phyloP scores from a whole-genome alignment of 345 rosid genomes.

The Cardamine resedifolia region DNA sequence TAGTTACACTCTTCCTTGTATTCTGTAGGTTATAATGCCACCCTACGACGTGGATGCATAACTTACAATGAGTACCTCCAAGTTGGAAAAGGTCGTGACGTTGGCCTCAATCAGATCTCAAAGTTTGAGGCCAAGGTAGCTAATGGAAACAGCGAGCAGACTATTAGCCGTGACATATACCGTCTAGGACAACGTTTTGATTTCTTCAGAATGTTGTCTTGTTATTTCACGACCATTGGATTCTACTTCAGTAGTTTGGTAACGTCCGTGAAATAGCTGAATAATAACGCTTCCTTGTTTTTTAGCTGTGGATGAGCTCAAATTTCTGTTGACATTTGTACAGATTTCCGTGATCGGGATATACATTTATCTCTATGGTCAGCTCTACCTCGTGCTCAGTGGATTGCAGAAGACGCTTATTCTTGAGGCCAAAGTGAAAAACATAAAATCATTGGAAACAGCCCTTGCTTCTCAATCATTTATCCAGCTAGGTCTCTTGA shows the following conservation, averaged over 20 bases:
- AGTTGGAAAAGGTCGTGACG: slow-evolving; percentile 99
- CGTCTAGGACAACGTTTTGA: slow-evolving; percentile 86
- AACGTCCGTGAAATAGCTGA: slow-evolving; percentile 23
- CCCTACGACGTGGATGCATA: slow-evolving; percentile 74
- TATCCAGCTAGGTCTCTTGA: slow-evolving; percentile 92
- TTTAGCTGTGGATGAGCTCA: slow-evolving; percentile 12
- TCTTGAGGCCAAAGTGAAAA: slow-evolving; percentile 66
- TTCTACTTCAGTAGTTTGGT: slow-evolving; percentile 95
- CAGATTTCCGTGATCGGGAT: slow-evolving; percentile 87
- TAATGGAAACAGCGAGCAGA: slow-evolving; percentile 96
- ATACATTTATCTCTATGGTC: slow-evolving; percentile 89
- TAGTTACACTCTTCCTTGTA: slow-evolving; percentile 23
- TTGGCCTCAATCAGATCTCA: slow-evolving; percentile 93
- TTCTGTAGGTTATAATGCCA: slow-evolving; percentile 75
- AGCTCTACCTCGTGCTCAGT: slow-evolving; percentile 91
- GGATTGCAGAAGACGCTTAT: slow-evolving; percentile 79
- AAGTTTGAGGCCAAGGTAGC: slow-evolving; percentile 98
- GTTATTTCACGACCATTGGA: slow-evolving; percentile 94
- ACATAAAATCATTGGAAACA: slow-evolving; percentile 83
- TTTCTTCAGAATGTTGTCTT: slow-evolving; percentile 94
- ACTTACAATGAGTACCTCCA: slow-evolving; percentile 89
- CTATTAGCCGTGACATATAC: slow-evolving; percentile 85
- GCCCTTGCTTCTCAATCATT: slow-evolving; percentile 98
- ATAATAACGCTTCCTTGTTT: background rate
- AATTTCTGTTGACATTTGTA: background rate